Conservation (phyloP, 192 early-diverging fungal species). For the Coemansia guatemalensis region DNA sequence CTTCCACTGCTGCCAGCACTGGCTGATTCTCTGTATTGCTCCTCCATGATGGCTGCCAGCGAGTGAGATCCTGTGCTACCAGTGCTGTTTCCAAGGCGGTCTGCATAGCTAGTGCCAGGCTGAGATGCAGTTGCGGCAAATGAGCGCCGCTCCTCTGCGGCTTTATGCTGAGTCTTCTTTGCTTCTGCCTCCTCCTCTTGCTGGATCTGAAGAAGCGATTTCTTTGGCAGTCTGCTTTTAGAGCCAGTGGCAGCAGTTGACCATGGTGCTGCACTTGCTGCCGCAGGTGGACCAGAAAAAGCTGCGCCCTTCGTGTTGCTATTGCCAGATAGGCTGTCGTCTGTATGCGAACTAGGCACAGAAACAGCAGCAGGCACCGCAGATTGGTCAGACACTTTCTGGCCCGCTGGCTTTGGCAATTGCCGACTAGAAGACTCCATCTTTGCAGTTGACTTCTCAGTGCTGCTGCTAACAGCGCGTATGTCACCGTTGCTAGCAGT, state of each 20-base stretch:
- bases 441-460: too few species aligned
- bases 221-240: slow-evolving; percentile 42
- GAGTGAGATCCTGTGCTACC: slow-evolving; percentile 18
- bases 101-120: slow-evolving; percentile 40
- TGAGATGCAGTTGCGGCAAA: slow-evolving; percentile 5
- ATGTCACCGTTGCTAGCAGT: too few species aligned
- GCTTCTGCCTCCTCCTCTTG: slow-evolving; percentile 47
- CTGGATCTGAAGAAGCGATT: slow-evolving; percentile 53
- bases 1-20: not conserved
- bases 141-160: slow-evolving; percentile 24
- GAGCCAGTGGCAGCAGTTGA: slow-evolving; percentile 16
- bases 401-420: too few species aligned
- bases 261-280: slow-evolving; percentile 38
- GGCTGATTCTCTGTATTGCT: slow-evolving; percentile 36
- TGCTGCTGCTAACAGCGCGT: too few species aligned
- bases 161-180: slow-evolving; percentile 27
- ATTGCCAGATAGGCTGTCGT: not conserved
- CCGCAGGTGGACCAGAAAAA: not conserved
- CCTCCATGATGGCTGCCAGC: slow-evolving; percentile 46
- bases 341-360: too few species aligned
- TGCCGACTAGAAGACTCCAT: too few species aligned
- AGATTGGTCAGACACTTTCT: too few species aligned
- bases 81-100: slow-evolving; percentile 17
- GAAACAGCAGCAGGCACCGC: too few species aligned
- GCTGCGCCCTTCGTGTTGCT: not conserved